Evolutionary conservation across 1,139 yeast species (phyloP).

Genomic region (Taphrina populina): DNA sequence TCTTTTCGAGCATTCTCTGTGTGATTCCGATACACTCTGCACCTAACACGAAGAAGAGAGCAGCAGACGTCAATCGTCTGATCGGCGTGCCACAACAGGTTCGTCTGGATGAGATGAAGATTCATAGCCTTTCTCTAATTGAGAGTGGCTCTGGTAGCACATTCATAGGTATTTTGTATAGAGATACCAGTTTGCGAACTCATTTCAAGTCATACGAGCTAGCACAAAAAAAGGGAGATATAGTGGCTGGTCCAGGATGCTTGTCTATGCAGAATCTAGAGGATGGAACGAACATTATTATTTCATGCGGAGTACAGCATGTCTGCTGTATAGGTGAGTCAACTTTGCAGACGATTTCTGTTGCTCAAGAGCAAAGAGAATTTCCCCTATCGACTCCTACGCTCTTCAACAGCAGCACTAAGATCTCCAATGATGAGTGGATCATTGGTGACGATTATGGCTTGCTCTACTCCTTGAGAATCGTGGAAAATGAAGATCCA

Average conservation of each 20-base stretch:
- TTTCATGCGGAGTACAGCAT: slow-evolving; percentile 35
- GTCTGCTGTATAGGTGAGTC: slow-evolving; percentile 39
- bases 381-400: slow-evolving; percentile 37
- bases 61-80: slow-evolving; percentile 22
- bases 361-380: slow-evolving; percentile 20
- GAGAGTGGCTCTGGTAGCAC: slow-evolving; percentile 12
- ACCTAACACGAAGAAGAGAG: slow-evolving; percentile 13
- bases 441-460: slow-evolving; percentile 40
- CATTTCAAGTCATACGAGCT: slow-evolving; percentile 40
- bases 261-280: slow-evolving; percentile 33
- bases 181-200: slow-evolving; percentile 37
- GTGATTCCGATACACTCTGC: slow-evolving; percentile 37
- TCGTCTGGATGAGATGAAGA: slow-evolving; percentile 38
- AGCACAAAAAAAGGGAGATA: slow-evolving; percentile 22
- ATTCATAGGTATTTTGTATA: slow-evolving; percentile 39
- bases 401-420: slow-evolving; percentile 37
- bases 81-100: slow-evolving; percentile 37
- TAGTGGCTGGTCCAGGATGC: slow-evolving; percentile 16
- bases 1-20: slow-evolving; percentile 38
- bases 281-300: slow-evolving; percentile 37
- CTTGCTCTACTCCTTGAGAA: slow-evolving; percentile 36
- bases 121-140: slow-evolving; percentile 37
- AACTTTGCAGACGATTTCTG: slow-evolving; percentile 23
- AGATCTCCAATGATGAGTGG: slow-evolving; percentile 34
- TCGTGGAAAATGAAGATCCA: slow-evolving; percentile 13